phyloP scores from a whole-genome alignment of 441 rosid species.

The Geranium incanum region DNA sequence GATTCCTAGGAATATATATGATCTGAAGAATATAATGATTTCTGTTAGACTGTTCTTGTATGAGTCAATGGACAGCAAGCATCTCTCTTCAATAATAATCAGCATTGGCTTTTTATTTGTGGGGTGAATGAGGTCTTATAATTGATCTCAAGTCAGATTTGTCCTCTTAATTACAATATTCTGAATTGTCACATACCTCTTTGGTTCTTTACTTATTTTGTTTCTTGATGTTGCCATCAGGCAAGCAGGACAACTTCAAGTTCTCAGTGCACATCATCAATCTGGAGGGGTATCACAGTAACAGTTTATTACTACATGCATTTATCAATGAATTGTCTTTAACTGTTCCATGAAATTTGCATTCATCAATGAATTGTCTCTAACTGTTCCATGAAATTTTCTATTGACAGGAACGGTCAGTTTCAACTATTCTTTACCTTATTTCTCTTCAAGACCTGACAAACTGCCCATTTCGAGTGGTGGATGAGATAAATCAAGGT shows the following conservation, averaged over 20 bases:
- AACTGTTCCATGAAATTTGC: slow-evolving; percentile 7
- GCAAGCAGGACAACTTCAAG: slow-evolving; percentile 80
- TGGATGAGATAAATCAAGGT: slow-evolving; percentile 99
- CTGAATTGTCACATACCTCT: neutral
- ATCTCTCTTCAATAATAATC: neutral
- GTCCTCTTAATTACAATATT: neutral
- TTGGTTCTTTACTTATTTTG: slow-evolving; percentile 15
- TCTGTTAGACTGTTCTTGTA: neutral
- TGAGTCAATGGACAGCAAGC: neutral
- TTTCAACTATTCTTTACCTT: slow-evolving; percentile 89
- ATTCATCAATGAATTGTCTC: slow-evolving; percentile 4
- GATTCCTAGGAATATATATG: neutral
- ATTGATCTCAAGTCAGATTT: neutral
- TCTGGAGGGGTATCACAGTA: slow-evolving; percentile 72
- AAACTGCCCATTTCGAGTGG: slow-evolving; percentile 90
- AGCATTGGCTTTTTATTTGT: neutral
- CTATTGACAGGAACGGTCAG: slow-evolving; percentile 61
- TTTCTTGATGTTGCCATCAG: slow-evolving; percentile 29
- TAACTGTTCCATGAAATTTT: slow-evolving; percentile 8
- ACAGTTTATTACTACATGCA: slow-evolving; percentile 6
- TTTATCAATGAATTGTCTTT: slow-evolving; percentile 6
- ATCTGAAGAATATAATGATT: neutral
- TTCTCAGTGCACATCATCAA: slow-evolving; percentile 90
- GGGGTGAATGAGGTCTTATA: slow-evolving; percentile 3
- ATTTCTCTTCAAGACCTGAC: slow-evolving; percentile 98